Percentiles rank a stretch among this genome's conserved stretches.
These are phyloP conservation scores for Schizochytrium sp. DNA, from an alignment of 108 stramenopile genomes.

Conservation along the genomic window DNA sequence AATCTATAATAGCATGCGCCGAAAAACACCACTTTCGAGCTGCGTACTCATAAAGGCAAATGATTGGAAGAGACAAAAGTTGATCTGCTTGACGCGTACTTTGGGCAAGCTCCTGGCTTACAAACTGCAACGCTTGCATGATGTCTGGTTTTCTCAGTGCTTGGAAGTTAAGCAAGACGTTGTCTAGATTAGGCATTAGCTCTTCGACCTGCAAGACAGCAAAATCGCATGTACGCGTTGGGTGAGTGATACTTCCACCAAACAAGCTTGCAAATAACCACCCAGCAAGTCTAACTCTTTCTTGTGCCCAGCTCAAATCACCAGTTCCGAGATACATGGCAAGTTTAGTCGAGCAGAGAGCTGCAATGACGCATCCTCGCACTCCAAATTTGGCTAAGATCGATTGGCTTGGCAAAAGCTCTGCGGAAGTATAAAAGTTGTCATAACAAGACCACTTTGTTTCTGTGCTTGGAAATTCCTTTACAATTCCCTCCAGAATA, in stretches of 20 bases:
- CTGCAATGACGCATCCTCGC: background rate
- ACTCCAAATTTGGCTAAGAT: background rate
- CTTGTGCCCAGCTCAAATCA: background rate
- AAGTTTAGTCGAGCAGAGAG: background rate
- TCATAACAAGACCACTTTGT: background rate
- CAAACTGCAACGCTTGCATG: background rate
- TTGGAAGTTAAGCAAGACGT: background rate
- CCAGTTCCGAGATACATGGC: background rate
- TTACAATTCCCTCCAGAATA: constrained; percentile 12
- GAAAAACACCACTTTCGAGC: background rate
- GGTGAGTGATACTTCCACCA: background rate
- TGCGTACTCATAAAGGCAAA: background rate
- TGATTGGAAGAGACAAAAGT: constrained; percentile 1
- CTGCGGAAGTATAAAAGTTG: background rate
- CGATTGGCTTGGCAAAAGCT: constrained; percentile 18
- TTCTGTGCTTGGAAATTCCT: background rate
- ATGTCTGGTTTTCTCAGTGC: background rate
- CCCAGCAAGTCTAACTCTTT: background rate
- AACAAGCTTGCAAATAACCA: constrained; percentile 5
- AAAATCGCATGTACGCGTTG: constrained; percentile 20
- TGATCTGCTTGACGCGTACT: constrained; percentile 22
- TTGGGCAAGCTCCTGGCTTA: background rate
- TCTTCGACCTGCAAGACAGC: background rate
- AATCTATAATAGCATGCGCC: background rate
- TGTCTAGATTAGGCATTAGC: constrained; percentile 19